Evolutionary conservation across 2,329 filamentous ascomycete species (phyloP), one percentile per base, ranked within the genome.

Genomic region (Aspergillus nomiae): DNA sequence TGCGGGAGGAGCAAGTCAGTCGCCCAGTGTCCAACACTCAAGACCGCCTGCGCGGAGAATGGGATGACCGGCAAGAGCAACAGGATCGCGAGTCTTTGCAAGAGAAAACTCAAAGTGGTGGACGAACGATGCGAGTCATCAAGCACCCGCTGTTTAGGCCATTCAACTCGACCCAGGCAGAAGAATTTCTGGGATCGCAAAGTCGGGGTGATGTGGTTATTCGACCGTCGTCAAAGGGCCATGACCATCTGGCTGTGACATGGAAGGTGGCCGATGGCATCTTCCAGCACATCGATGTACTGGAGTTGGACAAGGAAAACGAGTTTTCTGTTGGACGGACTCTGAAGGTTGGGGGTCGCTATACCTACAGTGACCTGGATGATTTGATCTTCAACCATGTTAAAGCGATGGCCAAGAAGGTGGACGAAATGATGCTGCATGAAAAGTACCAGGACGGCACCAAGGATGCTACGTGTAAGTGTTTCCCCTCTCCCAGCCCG

Each of bases 211-310:
- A 98, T 76, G 90, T 96, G 60, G 92, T 99, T 64, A 97, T 99
- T 73, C 90, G 95, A 51, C 94, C 95, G 4, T 97, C 93, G 0
- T 97, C 93, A 32, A 97, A 96, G 77, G 95, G 95, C 51, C 91
- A 92, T 63, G 95, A 99, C 76, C 95, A 99, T 81, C 84, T 99
- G 60, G 93, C 94, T 9, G 89, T 99, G 54, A 99, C 95, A 0
- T 99, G 95, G 95, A 99, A 99, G 82, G 94, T 99, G 16, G 90
- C 92, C 1, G 93, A 98, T 76, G 90, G 91, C 63, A 89, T 98
- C n/a, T 99, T 94, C 77, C 94, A 99, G 79, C 95, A 99, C 77
- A 92, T 99, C 67, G 95, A 99, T 78, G 94, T 99, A 38, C 85
- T 99, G 45, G 95, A 99, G 80, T 85, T 99, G 73, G 92, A 96